phyloP scores from a whole-genome alignment of 1,284 basidiomycete genomes.

The Porodaedalea pini region DNA sequence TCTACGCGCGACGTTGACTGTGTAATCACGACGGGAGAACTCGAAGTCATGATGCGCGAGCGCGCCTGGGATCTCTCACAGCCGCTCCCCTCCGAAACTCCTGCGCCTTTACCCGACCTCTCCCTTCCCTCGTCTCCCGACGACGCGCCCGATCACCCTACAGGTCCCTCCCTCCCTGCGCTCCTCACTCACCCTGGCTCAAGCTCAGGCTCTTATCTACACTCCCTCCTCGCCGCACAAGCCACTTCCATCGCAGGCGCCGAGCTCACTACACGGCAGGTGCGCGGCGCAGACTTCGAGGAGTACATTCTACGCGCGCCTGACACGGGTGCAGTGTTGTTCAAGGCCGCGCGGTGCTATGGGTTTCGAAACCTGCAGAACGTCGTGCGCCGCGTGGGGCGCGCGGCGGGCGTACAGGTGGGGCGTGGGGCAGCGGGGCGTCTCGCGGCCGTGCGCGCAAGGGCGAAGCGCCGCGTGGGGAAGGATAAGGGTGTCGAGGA shows the following conservation, averaged over 20 bases:
- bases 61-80: slow-evolving; percentile 74
- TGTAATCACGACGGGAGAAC: slow-evolving; percentile 95
- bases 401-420: slow-evolving; percentile 74
- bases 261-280: slow-evolving; percentile 53
- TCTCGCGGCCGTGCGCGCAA: slow-evolving; percentile 37
- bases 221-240: slow-evolving; percentile 60
- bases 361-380: slow-evolving; percentile 98
- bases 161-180: slow-evolving; percentile 52
- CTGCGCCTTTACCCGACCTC: slow-evolving; percentile 12
- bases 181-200: slow-evolving; percentile 79
- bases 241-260: slow-evolving; percentile 44
- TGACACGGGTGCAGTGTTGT: slow-evolving; percentile 54
- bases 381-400: slow-evolving; percentile 90
- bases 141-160: slow-evolving; percentile 9
- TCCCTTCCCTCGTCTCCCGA: no score
- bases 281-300: slow-evolving; percentile 64
- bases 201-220: slow-evolving; percentile 92
- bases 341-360: slow-evolving; percentile 93
- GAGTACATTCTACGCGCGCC: slow-evolving; percentile 51
- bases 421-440: slow-evolving; percentile 63
- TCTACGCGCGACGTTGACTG: slow-evolving; percentile 93
- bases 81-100: slow-evolving; percentile 49
- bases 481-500: slow-evolving; percentile 26
- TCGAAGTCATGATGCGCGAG: slow-evolving; percentile 83
- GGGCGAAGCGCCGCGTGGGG: slow-evolving; percentile 15